Percentiles rank a stretch among this genome's conserved stretches.
phyloP scores from a whole-genome alignment of 345 rosid genomes.

The Physaria fendleri region DNA sequence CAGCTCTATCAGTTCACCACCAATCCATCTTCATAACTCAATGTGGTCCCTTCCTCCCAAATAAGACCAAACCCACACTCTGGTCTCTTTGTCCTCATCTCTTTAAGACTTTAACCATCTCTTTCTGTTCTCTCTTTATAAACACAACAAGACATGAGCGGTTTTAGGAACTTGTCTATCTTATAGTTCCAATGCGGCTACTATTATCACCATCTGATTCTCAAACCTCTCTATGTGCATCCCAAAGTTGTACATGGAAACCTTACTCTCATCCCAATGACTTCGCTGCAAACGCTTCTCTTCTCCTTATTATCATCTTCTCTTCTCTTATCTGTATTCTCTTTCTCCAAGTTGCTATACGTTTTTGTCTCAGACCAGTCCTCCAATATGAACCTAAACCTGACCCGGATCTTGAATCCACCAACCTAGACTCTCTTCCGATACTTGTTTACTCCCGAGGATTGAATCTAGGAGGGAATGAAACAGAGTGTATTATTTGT shows the following conservation, averaged over 20 bases:
- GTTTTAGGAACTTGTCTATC: slow-evolving; percentile 11
- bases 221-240: slow-evolving; percentile 18
- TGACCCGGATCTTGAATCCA: slow-evolving; percentile 28
- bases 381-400: slow-evolving; percentile 10
- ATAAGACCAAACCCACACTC: slow-evolving; percentile 7
- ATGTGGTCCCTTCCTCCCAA: slow-evolving; percentile 12
- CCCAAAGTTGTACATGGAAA: slow-evolving; percentile 28
- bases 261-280: slow-evolving; percentile 34
- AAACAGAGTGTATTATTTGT: slow-evolving; percentile 68
- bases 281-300: slow-evolving; percentile 41
- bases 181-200: slow-evolving; percentile 21
- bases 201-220: slow-evolving; percentile 25
- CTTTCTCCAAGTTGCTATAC: slow-evolving; percentile 50
- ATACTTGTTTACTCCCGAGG: slow-evolving; percentile 36
- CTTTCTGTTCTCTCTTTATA: slow-evolving; percentile 7
- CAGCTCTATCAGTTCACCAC: neutral
- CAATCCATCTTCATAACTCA: slow-evolving; percentile 8
- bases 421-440: slow-evolving; percentile 1
- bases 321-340: slow-evolving; percentile 51
- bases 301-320: slow-evolving; percentile 46
- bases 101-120: slow-evolving; percentile 19
- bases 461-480: slow-evolving; percentile 39
- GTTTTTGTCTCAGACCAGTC: slow-evolving; percentile 43
- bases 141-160: slow-evolving; percentile 16
- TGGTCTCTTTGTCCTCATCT: slow-evolving; percentile 1